Conservation (phyloP, 108 stramenopile species). For the Mayamaea pseudoterrestris region DNA sequence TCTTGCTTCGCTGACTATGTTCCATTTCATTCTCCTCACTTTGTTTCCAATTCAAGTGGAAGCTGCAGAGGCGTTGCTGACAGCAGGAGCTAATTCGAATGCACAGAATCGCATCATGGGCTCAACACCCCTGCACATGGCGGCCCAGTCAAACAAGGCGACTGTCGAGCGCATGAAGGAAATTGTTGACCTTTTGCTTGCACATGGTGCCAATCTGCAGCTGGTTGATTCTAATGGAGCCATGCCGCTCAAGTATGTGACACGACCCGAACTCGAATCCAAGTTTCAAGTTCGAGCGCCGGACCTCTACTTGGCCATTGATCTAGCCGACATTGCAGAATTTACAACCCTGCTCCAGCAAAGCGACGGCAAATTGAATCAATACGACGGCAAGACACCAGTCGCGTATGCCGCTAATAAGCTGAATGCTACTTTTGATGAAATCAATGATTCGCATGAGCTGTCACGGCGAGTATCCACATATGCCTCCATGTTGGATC, state of each 20-base stretch:
- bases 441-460: too few relatives aligned
- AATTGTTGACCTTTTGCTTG: constrained; percentile 26
- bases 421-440: not conserved
- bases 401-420: not conserved
- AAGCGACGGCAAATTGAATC: not conserved
- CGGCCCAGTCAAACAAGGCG: constrained; percentile 32
- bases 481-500: too few relatives aligned
- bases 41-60: constrained; percentile 11
- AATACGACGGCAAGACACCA: not conserved
- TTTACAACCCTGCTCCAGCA: not conserved
- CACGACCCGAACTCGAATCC: constrained; percentile 10
- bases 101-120: constrained; percentile 36
- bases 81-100: constrained; percentile 32
- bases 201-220: constrained; percentile 34
- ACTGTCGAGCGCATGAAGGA: constrained; percentile 9
- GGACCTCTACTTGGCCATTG: constrained; percentile 4
- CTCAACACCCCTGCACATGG: constrained; percentile 57
- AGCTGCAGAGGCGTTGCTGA: constrained; percentile 33
- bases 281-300: constrained; percentile 4
- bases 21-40: not conserved
- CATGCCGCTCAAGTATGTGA: constrained; percentile 26
- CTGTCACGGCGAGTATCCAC: too few relatives aligned
- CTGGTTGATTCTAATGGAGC: constrained; percentile 20
- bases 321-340: not conserved
- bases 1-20: not conserved